These are phyloP conservation scores for Gnaphalium uliginosum DNA, from an alignment of 129 eudicot species.

Conservation along the genomic window DNA sequence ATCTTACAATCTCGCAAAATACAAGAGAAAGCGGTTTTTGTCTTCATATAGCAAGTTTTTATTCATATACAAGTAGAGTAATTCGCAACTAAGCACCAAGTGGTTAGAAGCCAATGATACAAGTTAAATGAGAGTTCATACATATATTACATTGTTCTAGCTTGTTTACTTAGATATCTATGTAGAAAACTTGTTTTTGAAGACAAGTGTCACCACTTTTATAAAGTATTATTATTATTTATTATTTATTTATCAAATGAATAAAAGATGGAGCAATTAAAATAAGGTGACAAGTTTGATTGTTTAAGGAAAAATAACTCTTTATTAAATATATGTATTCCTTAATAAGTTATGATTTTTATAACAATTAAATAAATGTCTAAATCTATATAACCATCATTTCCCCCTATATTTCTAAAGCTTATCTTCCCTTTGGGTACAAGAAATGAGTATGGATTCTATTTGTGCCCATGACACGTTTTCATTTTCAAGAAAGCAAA, in stretches of 20 bases:
- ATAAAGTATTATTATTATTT: too few species aligned
- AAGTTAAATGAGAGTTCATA: too few species aligned
- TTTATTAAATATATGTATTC: neutral
- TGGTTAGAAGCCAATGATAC: too few species aligned
- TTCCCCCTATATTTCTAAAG: neutral
- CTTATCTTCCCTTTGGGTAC: slow-evolving; percentile 36
- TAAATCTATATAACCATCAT: slow-evolving; percentile 16
- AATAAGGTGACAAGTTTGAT: neutral
- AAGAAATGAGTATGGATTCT: slow-evolving; percentile 17
- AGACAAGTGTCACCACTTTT: neutral
- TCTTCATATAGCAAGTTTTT: too few species aligned
- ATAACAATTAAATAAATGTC: slow-evolving; percentile 11
- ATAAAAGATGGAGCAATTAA: neutral
- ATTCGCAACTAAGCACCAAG: too few species aligned
- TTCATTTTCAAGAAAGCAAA: slow-evolving; percentile 1
- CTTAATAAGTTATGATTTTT: neutral
- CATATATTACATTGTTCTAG: neutral
- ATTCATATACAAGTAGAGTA: too few species aligned
- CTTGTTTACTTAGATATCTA: neutral
- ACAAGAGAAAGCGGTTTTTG: too few species aligned
- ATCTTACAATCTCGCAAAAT: too few species aligned
- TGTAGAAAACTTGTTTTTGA: neutral
- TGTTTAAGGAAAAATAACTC: neutral
- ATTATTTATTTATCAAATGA: neutral
- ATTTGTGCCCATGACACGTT: slow-evolving; percentile 21